Evolutionary conservation across 108 stramenopile species (phyloP), one percentile per base, ranked within the genome.

Genomic region (Mediolabrus comicus): DNA sequence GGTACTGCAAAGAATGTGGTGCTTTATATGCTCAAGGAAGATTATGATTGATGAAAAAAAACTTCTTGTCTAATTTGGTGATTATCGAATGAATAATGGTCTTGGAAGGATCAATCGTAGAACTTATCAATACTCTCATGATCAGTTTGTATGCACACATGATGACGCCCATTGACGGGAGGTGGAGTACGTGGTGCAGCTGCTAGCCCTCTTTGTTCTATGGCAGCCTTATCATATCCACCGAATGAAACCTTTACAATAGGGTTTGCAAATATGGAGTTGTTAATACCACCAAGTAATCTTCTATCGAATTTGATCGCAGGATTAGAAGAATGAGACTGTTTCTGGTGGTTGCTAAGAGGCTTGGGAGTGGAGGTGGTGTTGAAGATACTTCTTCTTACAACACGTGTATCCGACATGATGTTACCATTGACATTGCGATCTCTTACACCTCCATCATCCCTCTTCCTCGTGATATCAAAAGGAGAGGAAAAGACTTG

Each of bases 11-110:
- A 3, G 7, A 33, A 3, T 7, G 7, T 33, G 33, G 33, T 88
- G 4, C 46, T 91, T 1, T 91, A 88, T 62, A 82, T 83, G 54
- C 34, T 80, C 0, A 29, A 51, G 38, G 75, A 75, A 27, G 74
- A 75, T 46, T 75, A 46, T 58, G n/a, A 53, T 33, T 52, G 16
- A 22, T 66, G 19, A 8, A 11, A 11, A 10, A 22, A 22, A 14
- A 49, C n/a, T 19, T 12, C 4, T 19, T 24, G 6, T 8, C 1
- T 9, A 22, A 46, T 41, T 2, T 2, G n/a, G 4, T 38, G 36
- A 13, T 38, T 41, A n/a, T n/a, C n/a, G n/a, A n/a, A n/a, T n/a
- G n/a, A n/a, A n/a, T n/a, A 14, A 22, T 8, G 9, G 46, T 22
- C 9, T 49, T n/a, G 46, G 16, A 22, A 49, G 46, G 9, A 49